Conservation (phyloP, 305 asterid genomes). For the Fraxinus ornus region DNA sequence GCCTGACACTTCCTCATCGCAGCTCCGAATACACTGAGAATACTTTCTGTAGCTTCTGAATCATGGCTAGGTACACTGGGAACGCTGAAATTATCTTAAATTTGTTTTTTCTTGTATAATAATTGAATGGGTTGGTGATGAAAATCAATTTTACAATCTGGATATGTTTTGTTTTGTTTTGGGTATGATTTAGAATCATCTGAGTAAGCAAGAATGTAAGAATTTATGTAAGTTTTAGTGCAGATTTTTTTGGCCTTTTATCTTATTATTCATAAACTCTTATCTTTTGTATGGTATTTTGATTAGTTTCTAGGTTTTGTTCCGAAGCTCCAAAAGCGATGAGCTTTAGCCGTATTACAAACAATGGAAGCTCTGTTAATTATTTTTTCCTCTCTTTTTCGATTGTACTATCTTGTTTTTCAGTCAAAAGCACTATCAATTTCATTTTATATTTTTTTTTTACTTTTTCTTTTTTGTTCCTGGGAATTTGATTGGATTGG, state of each 20-base stretch:
- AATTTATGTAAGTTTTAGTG: not conserved
- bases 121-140: conserved; percentile 27
- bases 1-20: conserved; percentile 24
- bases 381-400: not conserved
- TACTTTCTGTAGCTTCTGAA: conserved; percentile 5
- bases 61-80: conserved; percentile 37
- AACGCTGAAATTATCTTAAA: not conserved
- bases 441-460: not conserved
- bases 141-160: conserved; percentile 14
- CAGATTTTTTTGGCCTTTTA: not conserved
- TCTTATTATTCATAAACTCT: not conserved
- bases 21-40: no score
- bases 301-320: not conserved
- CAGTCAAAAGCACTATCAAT: not conserved
- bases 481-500: not conserved
- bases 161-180: not conserved
- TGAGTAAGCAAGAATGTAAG: conserved; percentile 2
- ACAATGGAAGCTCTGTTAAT: not conserved
- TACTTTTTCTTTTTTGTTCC: not conserved
- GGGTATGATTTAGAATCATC: conserved; percentile 24
- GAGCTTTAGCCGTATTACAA: not conserved
- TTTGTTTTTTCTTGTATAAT: not conserved
- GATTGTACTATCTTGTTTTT: not conserved
- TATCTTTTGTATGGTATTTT: not conserved
- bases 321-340: not conserved